Evolutionary conservation across 345 rosid genomes (phyloP), one percentile per base, ranked within the genome.

Genomic region (Boechera divaricarpa): DNA sequence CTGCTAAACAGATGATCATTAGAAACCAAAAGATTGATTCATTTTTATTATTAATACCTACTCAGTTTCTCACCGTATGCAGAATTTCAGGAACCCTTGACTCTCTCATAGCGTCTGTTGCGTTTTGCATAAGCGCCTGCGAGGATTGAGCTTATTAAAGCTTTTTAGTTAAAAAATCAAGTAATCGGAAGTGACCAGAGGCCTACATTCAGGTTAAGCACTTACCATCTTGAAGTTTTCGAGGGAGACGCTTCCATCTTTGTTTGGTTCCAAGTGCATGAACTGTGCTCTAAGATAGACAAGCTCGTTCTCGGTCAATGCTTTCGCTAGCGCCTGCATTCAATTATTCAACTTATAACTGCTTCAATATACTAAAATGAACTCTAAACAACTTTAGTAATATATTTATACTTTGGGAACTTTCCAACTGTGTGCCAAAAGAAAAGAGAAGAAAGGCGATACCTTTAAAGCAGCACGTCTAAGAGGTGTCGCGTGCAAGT

Each of bases 401-500:
- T 21, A 4, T 21, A 51, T 51, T 28, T 28, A 28, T 8, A 24
- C 9, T 9, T 56, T 1, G 39, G 3, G 10, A 15, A 42, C 15
- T 10, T 4, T 62, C 47, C 31, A 61, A 24, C 8, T 7, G 21
- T 18, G 32, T n/a, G 63, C 6, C 28, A 41, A 31, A 7, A 7
- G 7, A 13, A 49, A 48, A 6, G 0, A 31, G 1, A 24, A 21
- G 36, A 15, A 71, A 64, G 62, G 29, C 0, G 4, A 7, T 83
- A 90, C 96, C 94, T 86, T 91, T n/a, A 87, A 80, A 53, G 94
- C 97, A 32, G 89, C 88, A 42, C 86, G 87, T 79, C 87, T 83
- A 55, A 89, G 84, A 75, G 97, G 92, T 58, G 94, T 82, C 2
- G 91, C 92, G 68, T 83, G 97, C 33, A 89, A 74, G 64, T 91